Base-by-base conservation (phyloP, 768 basidiomycete genomes). In the Roridomyces roridus region DNA sequence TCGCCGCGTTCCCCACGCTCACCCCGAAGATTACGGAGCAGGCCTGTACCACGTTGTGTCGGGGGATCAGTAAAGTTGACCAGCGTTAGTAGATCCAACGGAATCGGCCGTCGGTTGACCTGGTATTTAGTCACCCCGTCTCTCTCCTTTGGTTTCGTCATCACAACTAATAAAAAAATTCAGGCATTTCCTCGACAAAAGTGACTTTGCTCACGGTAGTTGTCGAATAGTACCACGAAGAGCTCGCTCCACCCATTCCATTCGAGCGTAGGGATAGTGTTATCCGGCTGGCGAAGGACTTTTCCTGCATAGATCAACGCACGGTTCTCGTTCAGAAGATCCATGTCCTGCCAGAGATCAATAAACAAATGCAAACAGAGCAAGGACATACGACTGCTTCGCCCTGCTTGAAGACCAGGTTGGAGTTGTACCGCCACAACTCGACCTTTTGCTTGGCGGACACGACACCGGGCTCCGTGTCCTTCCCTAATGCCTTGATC, bases 191-290 rank as follows among this genome's bases (percentile, higher is more conserved):
- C 46, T 57, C n/a, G 24, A 45, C 36, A 36, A 21, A n/a, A 48
- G 25, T 29, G 2, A 35, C 35, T 25, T 15, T 14, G 71, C 92
- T 72, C 57, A 94, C 94, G 72, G 65, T 98, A 99, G 66, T 98
- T 94, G 71, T 99, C 97, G 65, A 99, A 97, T 3, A 99, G 77
- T 49, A 98, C 79, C 8, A 96, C 89, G 60, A 88, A 91, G 6
- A 96, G 80, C 71, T 98, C 95, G 59, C 83, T 92, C 87, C 88
- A 91, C 69, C 90, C 89, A 60, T 94, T 85, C 14, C 91, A 34
- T 51, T 36, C 39, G 50, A 51, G 17, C 39, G 40, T 10, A 41
- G 50, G 23, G 39, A 26, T 18, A 51, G 40, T 92, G 26, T 88
- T 87, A 57, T 97, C 95, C 14, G 94, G 91, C 64, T 95, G 94